phyloP scores from a whole-genome alignment of 1,284 basidiomycete genomes.

The Cutaneotrichosporon cutaneum region DNA sequence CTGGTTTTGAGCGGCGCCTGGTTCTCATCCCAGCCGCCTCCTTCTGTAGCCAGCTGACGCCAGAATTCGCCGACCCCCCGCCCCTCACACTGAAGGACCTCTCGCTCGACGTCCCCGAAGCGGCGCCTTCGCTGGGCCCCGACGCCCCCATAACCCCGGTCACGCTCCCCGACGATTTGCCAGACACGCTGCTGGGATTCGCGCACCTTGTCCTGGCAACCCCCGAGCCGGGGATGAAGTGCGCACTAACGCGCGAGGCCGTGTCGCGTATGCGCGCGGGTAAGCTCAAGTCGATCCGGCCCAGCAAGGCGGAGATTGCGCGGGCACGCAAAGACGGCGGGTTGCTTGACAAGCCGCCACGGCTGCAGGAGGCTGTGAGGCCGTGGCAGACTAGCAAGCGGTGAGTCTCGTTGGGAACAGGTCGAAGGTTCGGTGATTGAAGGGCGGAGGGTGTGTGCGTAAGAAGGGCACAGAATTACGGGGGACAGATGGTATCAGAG shows the following conservation, averaged over 20 bases:
- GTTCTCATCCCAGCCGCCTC: no score
- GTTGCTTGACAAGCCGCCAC: constrained; percentile 65
- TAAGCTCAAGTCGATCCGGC: constrained; percentile 40
- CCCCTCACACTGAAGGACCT: constrained; percentile 43
- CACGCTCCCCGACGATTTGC: constrained; percentile 31
- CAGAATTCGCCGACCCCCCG: constrained; percentile 72
- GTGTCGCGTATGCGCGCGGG: constrained; percentile 40
- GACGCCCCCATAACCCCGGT: constrained; percentile 4
- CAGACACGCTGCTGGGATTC: constrained; percentile 47
- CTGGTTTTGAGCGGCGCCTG: no score
- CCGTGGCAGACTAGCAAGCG: constrained; percentile 55
- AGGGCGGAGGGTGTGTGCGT: no score
- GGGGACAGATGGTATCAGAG: neutral
- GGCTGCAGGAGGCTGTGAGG: constrained; percentile 65
- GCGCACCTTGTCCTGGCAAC: constrained; percentile 52
- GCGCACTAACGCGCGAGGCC: constrained; percentile 46
- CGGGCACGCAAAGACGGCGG: constrained; percentile 33
- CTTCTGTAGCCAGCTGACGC: neutral
- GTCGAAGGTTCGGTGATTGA: no score
- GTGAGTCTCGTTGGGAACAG: constrained; percentile 15
- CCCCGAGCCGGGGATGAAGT: constrained; percentile 48
- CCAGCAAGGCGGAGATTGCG: constrained; percentile 36
- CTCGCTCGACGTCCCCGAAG: constrained; percentile 16
- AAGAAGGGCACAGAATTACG: neutral
- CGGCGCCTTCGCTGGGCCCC: constrained; percentile 19